Base-by-base conservation (phyloP, 495 filamentous ascomycete genomes). In the Hypoxylon lenormandii region DNA sequence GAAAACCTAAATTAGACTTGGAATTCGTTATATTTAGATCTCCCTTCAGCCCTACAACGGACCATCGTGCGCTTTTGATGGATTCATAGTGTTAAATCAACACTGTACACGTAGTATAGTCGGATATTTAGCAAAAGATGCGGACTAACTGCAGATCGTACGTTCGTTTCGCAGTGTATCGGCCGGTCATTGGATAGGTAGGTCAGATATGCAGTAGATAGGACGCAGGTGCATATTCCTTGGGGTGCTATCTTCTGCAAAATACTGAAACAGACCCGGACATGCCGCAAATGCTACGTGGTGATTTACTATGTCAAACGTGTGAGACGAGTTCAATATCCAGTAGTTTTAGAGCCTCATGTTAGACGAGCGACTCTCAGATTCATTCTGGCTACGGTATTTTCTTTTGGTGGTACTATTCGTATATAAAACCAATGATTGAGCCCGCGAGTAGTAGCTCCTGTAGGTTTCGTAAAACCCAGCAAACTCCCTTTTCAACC, bases 1-100 rank as follows among this genome's bases (percentile, higher is more conserved):
- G 54, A 48, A 50, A 33, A 56, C 60, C 50, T 54, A 60, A 70
- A 62, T 47, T 68, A 43, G 64, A 68, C 60, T 26, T 47, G 28
- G 37, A 58, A 38, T 13, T 46, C 10, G 30, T 61, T 66, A 70
- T 58, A 70, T 66, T 70, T 66, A 66, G 51, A 66, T 61, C 61
- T 22, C 18, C 23, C 5, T 62, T 70, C 67, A 70, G 67, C 67
- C 67, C 67, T 70, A 70, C 33, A 26, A 45, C 37, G 19, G 13
- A 55, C 12, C 5, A 18, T 16, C 15, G 47, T 33, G 19, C 13
- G 30, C 45, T 36, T 36, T 16, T 19, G 45, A 57, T 19, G n/a
- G 21, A 36, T 19, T 48, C 52, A 33, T 64, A 19, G 18, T 40
- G 19, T 15, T 53, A 12, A n/a, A 47, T 30, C 16, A 19, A 26